Evolutionary conservation across 164 flowering plant species (phyloP).

Genomic region (Stephania yunnanensis): DNA sequence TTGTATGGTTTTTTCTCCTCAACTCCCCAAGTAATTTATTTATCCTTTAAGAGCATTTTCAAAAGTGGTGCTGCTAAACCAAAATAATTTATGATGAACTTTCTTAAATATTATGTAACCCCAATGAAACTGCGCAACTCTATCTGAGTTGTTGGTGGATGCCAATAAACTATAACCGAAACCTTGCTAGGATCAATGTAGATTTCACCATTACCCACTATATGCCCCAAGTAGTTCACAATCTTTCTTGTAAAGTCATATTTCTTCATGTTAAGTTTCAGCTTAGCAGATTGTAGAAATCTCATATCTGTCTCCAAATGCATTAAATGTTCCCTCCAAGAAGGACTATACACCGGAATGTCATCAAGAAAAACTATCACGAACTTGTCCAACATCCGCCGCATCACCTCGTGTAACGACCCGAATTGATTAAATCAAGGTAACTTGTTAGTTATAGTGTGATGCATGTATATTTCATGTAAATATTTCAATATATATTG

Average conservation of each 20-base stretch:
- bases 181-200: not conserved
- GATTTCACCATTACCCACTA: not conserved
- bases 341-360: not conserved
- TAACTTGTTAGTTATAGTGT: too few species aligned
- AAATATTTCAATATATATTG: too few species aligned
- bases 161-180: not conserved
- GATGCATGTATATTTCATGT: too few species aligned
- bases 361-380: too few species aligned
- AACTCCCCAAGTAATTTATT: not conserved
- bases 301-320: not conserved
- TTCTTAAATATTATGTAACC: not conserved
- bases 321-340: not conserved
- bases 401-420: too few species aligned
- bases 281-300: not conserved
- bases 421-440: too few species aligned
- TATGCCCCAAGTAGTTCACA: not conserved
- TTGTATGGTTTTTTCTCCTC: not conserved
- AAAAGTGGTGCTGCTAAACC: not conserved
- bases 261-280: not conserved
- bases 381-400: too few species aligned
- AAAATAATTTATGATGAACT: not conserved
- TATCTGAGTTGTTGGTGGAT: not conserved
- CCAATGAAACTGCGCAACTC: constrained; percentile 3
- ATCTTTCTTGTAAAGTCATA: not conserved
- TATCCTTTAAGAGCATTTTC: not conserved